These are phyloP conservation scores for Boletus mariae DNA, from an alignment of 1,284 basidiomycete genomes.

Conservation along the genomic window DNA sequence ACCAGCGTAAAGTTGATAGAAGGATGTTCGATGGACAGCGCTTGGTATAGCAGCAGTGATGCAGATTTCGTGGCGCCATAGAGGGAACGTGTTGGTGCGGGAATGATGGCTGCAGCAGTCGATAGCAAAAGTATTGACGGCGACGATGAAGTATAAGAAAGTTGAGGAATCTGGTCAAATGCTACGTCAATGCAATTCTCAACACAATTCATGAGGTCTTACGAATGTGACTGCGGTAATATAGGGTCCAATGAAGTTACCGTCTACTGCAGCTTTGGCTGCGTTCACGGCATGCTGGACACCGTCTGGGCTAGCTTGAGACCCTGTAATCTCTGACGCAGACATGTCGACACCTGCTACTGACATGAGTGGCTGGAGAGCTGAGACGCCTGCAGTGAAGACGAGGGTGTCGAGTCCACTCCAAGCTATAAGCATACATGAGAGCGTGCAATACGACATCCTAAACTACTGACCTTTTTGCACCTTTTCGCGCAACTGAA, in stretches of 20 bases:
- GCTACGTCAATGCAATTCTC: neutral
- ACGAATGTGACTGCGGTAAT: slow-evolving; percentile 66
- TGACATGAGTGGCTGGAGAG: slow-evolving; percentile 74
- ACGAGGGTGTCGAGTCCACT: slow-evolving; percentile 80
- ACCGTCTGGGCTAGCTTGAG: slow-evolving; percentile 44
- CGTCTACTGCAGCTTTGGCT: slow-evolving; percentile 49
- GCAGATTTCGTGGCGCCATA: slow-evolving; percentile 86
- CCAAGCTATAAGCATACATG: slow-evolving; percentile 55
- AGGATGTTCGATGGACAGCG: slow-evolving; percentile 77
- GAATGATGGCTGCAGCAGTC: slow-evolving; percentile 76
- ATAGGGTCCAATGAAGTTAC: slow-evolving; percentile 66
- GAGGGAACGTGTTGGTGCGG: slow-evolving; percentile 81
- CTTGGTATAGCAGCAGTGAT: slow-evolving; percentile 74
- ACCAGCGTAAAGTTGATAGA: slow-evolving; percentile 54
- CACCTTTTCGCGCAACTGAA: slow-evolving; percentile 54
- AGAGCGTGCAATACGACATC: neutral
- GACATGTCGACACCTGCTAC: slow-evolving; percentile 60
- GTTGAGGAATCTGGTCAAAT: slow-evolving; percentile 65
- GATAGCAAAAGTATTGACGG: slow-evolving; percentile 82
- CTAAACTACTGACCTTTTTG: slow-evolving; percentile 44
- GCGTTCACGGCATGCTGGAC: slow-evolving; percentile 52
- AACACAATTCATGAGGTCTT: slow-evolving; percentile 27
- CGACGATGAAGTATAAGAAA: slow-evolving; percentile 61
- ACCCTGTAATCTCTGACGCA: slow-evolving; percentile 30
- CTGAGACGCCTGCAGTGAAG: slow-evolving; percentile 83